A percentile compares a stretch with the other conserved stretches of the same genome.
Evolutionary conservation across 768 basidiomycete species (phyloP).

Genomic region (Russula sp.): DNA sequence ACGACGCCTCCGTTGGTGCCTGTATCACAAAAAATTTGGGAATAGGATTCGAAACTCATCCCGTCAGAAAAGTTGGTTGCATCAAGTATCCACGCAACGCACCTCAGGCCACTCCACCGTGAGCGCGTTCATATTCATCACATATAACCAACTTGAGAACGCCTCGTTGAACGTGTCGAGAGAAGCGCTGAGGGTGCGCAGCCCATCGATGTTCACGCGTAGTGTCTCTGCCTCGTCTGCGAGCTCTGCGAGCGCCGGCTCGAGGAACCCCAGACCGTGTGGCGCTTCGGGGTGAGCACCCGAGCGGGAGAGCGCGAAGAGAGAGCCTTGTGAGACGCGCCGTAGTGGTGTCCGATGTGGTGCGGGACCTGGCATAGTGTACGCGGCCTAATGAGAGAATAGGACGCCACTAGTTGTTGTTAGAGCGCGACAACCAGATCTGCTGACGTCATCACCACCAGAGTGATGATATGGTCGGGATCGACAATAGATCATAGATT

Average conservation of each 20-base stretch:
- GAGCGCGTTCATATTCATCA: constrained; percentile 90
- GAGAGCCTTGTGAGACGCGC: constrained; percentile 86
- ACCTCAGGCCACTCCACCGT: constrained; percentile 93
- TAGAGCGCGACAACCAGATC: background rate
- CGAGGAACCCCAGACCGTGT: constrained; percentile 78
- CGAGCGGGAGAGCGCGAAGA: constrained; percentile 78
- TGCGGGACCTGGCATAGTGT: constrained; percentile 28
- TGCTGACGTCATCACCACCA: background rate
- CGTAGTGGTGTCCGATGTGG: constrained; percentile 77
- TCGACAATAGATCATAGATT: too few species aligned
- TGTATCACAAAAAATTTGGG: background rate
- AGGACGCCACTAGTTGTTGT: too few species aligned
- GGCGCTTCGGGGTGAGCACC: constrained; percentile 66
- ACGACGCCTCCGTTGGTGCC: constrained; percentile 30
- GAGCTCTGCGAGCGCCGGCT: constrained; percentile 77
- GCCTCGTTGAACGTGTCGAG: constrained; percentile 86
- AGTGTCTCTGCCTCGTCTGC: constrained; percentile 82
- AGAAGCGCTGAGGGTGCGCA: constrained; percentile 65
- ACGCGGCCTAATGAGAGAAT: too few species aligned
- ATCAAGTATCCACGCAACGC: constrained; percentile 15
- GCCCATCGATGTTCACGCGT: constrained; percentile 63
- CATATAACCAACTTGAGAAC: constrained; percentile 87
- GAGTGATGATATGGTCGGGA: background rate
- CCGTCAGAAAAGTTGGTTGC: too few species aligned
- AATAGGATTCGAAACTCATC: too few species aligned